Evolutionary conservation across 192 early-diverging fungal genomes (phyloP).

Genomic region (Gonapodya sp.): DNA sequence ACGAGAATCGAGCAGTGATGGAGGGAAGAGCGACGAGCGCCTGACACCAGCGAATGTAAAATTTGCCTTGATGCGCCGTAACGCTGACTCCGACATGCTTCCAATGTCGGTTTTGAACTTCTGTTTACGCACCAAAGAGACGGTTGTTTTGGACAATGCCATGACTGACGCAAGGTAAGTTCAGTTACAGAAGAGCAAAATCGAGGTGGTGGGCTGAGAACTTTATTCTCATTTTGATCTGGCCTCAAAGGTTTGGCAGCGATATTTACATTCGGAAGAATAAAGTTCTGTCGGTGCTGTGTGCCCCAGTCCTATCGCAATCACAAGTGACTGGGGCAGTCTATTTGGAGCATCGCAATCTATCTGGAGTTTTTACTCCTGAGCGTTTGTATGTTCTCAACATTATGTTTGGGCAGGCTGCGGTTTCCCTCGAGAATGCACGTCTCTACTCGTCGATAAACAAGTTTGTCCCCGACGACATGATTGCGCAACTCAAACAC

Average conservation of each 20-base stretch:
- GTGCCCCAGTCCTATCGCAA: neutral
- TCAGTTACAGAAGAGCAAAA: neutral
- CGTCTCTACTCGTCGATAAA: constrained; percentile 6
- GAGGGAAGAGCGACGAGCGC: neutral
- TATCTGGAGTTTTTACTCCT: constrained; percentile 5
- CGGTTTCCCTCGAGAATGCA: neutral
- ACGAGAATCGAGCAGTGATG: neutral
- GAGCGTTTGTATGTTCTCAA: constrained; percentile 6
- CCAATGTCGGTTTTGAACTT: constrained; percentile 1
- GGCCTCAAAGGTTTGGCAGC: neutral
- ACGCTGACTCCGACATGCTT: neutral
- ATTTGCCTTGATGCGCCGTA: neutral
- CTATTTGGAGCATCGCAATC: neutral
- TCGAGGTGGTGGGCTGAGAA: neutral
- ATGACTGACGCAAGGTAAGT: neutral
- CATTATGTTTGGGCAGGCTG: constrained; percentile 10
- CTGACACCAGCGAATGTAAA: neutral
- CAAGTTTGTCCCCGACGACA: constrained; percentile 10
- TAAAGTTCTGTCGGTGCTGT: neutral
- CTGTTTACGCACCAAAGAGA: constrained; percentile 4
- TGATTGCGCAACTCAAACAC: constrained; percentile 2
- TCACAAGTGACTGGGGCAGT: neutral
- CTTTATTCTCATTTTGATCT: neutral
- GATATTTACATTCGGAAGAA: neutral
- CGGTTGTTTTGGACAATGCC: neutral